Base-by-base conservation (phyloP, 1,284 basidiomycete genomes). In the Sporisorium sorghi region DNA sequence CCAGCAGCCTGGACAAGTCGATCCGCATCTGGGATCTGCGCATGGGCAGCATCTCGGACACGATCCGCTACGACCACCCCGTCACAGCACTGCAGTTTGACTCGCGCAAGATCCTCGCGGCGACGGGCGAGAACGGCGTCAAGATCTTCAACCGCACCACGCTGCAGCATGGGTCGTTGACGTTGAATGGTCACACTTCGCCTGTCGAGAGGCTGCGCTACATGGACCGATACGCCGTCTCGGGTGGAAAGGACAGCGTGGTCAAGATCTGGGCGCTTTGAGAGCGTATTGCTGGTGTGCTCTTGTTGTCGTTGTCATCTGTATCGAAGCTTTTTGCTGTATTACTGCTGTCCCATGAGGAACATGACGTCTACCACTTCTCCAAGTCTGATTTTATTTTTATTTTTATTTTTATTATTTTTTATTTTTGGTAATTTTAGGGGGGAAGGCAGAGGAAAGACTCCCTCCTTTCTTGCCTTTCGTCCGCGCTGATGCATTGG, bases 121-220 rank as follows among this genome's bases (percentile, higher is more conserved):
- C 94, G n/a, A 89, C 92, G 19, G 94, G 95, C 17, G 94, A 97
- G 86, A 96, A 95, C 78, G 93, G 92, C 7, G 87, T 95, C 76
- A 94, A 95, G 88, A 93, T 94, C 44, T 99, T 94, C 86, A 99
- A 99, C 86, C 91, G 96, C 33, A 98, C 94, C 15, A 94, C 91
- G 67, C 90, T 92, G 87, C 92, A 95, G 83, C 91, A 94, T 73
- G 91, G 92, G 11, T 89, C 91, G 37, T 86, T 99, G 56, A 85
- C 89, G 46, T 92, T 91, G 23, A 97, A 98, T 82, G 97, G 96
- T 12, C 97, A 99, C 85, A 92, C 89, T 23, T 90, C 90, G 73
- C 94, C 95, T 0, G 91, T 91, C n/a, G 93, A 97, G 86, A 89
- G 89, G 72, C 86, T 99, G 76, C 89, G 96, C 57, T 99, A 97